A percentile compares a stretch with the other conserved stretches of the same genome.
These are phyloP conservation scores for Eudorina sp. DNA, from an alignment of 139 green algal genomes.

Conservation along the genomic window DNA sequence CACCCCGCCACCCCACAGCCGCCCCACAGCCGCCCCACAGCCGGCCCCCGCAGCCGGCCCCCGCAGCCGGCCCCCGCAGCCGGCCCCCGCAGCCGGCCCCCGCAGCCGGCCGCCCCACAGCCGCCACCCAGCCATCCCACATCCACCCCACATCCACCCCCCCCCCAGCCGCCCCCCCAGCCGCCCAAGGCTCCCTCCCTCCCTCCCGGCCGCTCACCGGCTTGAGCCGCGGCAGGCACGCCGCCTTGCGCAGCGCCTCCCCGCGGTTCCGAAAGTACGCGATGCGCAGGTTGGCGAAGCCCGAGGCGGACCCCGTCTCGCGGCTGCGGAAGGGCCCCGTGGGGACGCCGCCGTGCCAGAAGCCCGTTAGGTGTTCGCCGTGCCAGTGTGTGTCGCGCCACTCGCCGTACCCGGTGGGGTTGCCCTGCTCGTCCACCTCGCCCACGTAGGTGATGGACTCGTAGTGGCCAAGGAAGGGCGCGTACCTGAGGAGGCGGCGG, in stretches of 20 bases:
- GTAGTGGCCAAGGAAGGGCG: not conserved
- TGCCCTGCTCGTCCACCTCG: slow-evolving; percentile 25
- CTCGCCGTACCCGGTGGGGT: slow-evolving; percentile 50
- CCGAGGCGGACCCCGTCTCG: slow-evolving; percentile 45
- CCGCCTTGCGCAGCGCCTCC: not conserved
- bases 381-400: slow-evolving; percentile 55
- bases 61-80: too few relatives aligned
- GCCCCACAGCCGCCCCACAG: too few relatives aligned
- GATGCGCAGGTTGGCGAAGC: slow-evolving; percentile 40
- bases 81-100: too few relatives aligned
- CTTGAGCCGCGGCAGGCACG: slow-evolving; percentile 14
- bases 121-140: too few relatives aligned
- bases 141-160: too few relatives aligned
- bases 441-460: slow-evolving; percentile 34
- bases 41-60: too few relatives aligned
- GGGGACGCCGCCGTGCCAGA: slow-evolving; percentile 33
- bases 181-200: not conserved
- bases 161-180: not conserved
- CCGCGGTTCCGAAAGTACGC: slow-evolving; percentile 48
- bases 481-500: not conserved
- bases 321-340: slow-evolving; percentile 47
- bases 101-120: too few relatives aligned
- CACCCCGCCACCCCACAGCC: too few relatives aligned
- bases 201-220: not conserved
- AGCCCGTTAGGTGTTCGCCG: slow-evolving; percentile 54